Evolutionary conservation across 768 basidiomycete genomes (phyloP).

Genomic region (Gloeostereum incarnatum): DNA sequence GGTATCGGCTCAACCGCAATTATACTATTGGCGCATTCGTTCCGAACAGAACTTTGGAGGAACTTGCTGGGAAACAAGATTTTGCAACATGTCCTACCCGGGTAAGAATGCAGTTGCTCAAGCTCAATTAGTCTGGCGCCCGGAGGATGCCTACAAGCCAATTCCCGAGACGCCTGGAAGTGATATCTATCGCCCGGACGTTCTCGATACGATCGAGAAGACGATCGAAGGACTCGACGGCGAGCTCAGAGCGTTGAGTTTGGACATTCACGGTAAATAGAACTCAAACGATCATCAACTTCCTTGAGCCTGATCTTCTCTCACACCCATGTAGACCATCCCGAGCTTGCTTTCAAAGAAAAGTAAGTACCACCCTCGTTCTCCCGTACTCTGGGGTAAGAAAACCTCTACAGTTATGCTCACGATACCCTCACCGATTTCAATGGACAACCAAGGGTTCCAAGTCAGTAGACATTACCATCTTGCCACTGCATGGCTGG

Average conservation of each 20-base stretch:
- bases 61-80: too few relatives aligned
- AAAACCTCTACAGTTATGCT: slow-evolving; percentile 38
- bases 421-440: slow-evolving; percentile 65
- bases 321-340: slow-evolving; percentile 38
- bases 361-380: slow-evolving; percentile 27
- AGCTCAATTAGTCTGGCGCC: slow-evolving; percentile 41
- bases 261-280: slow-evolving; percentile 63
- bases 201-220: slow-evolving; percentile 50
- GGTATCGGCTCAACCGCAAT: too few relatives aligned
- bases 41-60: too few relatives aligned
- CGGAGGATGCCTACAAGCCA: slow-evolving; percentile 15
- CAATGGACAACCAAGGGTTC: slow-evolving; percentile 58
- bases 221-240: slow-evolving; percentile 42
- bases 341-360: slow-evolving; percentile 64
- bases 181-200: slow-evolving; percentile 43
- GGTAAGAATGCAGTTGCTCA: too few relatives aligned
- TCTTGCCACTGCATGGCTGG: slow-evolving; percentile 70
- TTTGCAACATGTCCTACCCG: too few relatives aligned
- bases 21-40: too few relatives aligned
- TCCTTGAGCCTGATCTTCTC: neutral
- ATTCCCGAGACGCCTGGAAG: slow-evolving; percentile 13
- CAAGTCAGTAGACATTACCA: slow-evolving; percentile 49
- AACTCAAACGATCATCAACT: neutral
- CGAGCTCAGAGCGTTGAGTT: slow-evolving; percentile 50
- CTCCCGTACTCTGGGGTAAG: neutral